phyloP scores from a whole-genome alignment of 257 asterid genomes.

The Solanum okadae region DNA sequence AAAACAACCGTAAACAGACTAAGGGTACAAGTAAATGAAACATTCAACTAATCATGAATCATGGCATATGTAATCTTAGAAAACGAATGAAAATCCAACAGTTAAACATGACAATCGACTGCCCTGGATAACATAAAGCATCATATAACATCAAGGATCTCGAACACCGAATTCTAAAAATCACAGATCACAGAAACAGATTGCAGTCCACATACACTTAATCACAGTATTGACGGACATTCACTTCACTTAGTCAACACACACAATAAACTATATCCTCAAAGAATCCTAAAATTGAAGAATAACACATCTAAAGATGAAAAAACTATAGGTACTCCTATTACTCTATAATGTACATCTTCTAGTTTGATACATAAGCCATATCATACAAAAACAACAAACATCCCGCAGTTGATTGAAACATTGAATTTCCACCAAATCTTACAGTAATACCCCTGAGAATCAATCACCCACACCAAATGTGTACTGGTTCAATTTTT shows the following conservation, averaged over 20 bases:
- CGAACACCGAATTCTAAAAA: neutral
- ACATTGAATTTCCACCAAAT: neutral
- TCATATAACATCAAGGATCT: neutral
- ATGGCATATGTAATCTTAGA: neutral
- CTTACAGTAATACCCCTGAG: neutral
- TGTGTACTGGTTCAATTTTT: neutral
- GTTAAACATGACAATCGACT: neutral
- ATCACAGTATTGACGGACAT: neutral
- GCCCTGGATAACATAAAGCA: neutral
- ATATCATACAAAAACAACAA: neutral
- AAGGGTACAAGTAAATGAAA: neutral
- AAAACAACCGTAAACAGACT: neutral
- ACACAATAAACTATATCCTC: neutral
- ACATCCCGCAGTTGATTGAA: neutral
- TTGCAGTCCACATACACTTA: neutral
- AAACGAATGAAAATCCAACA: neutral
- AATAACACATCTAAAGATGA: neutral
- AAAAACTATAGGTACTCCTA: neutral
- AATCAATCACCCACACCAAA: neutral
- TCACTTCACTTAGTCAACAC: neutral
- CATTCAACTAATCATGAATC: neutral
- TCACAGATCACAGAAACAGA: neutral
- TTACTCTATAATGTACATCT: neutral
- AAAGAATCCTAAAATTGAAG: neutral
- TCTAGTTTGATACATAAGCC: neutral